These are phyloP conservation scores for Cytospora schulzeri DNA, from an alignment of 2,329 filamentous ascomycete genomes.

Conservation along the genomic window DNA sequence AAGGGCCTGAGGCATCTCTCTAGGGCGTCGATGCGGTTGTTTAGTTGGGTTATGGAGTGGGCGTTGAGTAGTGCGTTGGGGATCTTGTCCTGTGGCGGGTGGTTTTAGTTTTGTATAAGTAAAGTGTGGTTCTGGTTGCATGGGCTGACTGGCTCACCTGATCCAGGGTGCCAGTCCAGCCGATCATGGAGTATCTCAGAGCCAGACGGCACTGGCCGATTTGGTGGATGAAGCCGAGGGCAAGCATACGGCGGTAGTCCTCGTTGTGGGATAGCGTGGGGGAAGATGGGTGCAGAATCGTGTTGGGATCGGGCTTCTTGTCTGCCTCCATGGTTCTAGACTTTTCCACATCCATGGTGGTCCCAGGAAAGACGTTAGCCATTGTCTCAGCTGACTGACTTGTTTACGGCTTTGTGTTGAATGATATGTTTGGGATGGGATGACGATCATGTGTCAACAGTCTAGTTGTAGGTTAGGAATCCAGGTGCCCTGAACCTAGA, in stretches of 20 bases:
- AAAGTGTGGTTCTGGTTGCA: not conserved
- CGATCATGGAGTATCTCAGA: constrained; percentile 16
- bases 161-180: constrained; percentile 20
- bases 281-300: not conserved
- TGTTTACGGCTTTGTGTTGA: not conserved
- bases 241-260: constrained; percentile 7
- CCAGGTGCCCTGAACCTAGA: too few relatives aligned
- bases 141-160: constrained; percentile 13
- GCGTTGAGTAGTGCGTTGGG: constrained; percentile 8
- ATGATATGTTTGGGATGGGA: not conserved
- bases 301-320: not conserved
- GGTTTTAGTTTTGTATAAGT: not conserved
- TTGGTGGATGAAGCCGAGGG: constrained; percentile 12
- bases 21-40: constrained; percentile 2
- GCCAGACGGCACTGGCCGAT: constrained; percentile 21
- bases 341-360: not conserved
- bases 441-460: not conserved
- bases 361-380: not conserved
- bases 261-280: not conserved
- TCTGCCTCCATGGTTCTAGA: not conserved
- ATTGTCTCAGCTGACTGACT: not conserved
- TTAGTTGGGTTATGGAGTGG: constrained; percentile 11
- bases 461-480: too few relatives aligned
- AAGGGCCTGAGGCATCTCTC: constrained; percentile 13
- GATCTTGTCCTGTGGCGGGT: constrained; percentile 11